These are phyloP conservation scores for Grammothele lineata DNA, from an alignment of 768 basidiomycete species.

Conservation along the genomic window DNA sequence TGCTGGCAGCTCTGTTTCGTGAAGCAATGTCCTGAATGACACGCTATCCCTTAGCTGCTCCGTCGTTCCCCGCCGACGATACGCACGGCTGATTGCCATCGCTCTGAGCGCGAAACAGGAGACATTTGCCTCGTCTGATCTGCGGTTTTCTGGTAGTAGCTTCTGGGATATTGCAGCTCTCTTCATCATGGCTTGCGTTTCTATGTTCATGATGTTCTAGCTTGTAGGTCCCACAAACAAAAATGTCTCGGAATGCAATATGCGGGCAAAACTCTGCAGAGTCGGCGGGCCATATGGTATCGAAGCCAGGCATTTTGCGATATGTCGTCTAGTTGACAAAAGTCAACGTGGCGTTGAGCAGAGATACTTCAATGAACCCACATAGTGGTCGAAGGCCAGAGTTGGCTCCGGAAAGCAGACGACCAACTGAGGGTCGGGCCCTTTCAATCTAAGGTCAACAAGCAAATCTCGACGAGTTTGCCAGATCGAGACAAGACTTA, in stretches of 20 bases:
- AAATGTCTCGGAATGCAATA: constrained; percentile 49
- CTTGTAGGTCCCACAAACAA: constrained; percentile 92
- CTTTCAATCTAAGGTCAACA: background rate
- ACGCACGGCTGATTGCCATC: constrained; percentile 37
- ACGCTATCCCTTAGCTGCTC: background rate
- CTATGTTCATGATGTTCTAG: constrained; percentile 39
- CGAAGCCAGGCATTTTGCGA: constrained; percentile 29
- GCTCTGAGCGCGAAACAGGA: constrained; percentile 51
- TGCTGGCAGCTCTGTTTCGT: constrained; percentile 72
- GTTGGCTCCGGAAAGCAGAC: too few relatives aligned
- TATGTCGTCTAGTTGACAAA: background rate
- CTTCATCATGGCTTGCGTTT: too few relatives aligned
- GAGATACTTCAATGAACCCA: too few relatives aligned
- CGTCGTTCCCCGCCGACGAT: background rate
- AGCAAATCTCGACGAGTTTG: background rate
- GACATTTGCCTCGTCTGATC: constrained; percentile 64
- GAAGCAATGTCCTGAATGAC: constrained; percentile 42
- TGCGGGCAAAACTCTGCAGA: constrained; percentile 89
- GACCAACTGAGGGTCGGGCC: too few relatives aligned
- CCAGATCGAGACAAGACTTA: too few relatives aligned
- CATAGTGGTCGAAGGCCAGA: too few relatives aligned
- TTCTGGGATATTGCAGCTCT: too few relatives aligned
- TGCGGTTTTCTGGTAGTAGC: constrained; percentile 24
- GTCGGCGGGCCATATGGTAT: constrained; percentile 86
- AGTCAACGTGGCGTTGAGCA: background rate